Evolutionary conservation across 345 rosid genomes (phyloP), one percentile per base, ranked within the genome.

Genomic region (Moringa oleifera): DNA sequence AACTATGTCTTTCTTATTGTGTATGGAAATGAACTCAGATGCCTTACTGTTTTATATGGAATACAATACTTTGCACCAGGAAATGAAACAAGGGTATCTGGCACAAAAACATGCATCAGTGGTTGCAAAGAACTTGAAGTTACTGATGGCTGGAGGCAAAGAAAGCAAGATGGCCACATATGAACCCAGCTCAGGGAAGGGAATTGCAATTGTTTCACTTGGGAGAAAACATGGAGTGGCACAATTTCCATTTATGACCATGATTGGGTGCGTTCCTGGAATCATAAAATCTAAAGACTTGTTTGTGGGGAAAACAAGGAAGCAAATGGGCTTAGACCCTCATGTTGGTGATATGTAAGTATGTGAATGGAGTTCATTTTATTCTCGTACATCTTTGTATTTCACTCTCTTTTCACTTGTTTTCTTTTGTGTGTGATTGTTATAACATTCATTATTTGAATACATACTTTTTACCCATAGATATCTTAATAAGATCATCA

Each of bases 211-310:
- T 52, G 91, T 87, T 49, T 92, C 91, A 0, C 78, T 89, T 0
- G 96, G 96, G 31, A 82, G 98, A 74, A 84, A 69, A 68, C 83
- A 84, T 0, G 88, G 83, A 0, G 82, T 92, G 16, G 95, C 95
- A 18, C 95, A 84, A 75, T 85, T 85, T 65, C 87, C 96, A 9
- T 81, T 72, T 65, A 67, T 71, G 5, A 88, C 97, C 23, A 59
- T 85, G 25, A 68, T 63, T 3, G 97, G 97, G 31, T 53, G 79
- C 51, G 19, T 91, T 23, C 96, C 97, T n/a, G 97, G 97, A 24
- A 51, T 82, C 61, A 73, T 91, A 67, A 91, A 91, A 73, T 88
- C 97, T 1, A 69, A 65, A 25, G 91, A 91, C 80, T 45, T 86
- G 69, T 88, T 88, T 55, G 91, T 90, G 23, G 85, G 89, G 37